Conservation (phyloP, 306 rosid genomes). For the Crotalaria pallida region DNA sequence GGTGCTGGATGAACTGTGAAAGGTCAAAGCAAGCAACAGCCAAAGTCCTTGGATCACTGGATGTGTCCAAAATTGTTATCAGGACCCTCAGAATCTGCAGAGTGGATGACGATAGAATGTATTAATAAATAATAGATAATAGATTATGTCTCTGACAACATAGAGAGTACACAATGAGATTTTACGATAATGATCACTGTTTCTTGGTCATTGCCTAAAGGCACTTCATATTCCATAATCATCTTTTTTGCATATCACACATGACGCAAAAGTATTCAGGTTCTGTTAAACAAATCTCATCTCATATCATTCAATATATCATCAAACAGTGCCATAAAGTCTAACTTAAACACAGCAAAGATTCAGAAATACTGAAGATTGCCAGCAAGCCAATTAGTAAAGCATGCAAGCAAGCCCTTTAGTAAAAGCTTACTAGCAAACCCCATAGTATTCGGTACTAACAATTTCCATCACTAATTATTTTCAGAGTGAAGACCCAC, state of each 20-base stretch:
- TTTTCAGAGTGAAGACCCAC: too few relatives aligned
- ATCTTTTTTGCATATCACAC: neutral
- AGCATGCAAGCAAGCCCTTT: neutral
- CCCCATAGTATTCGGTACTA: neutral
- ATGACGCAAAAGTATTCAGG: neutral
- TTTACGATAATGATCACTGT: neutral
- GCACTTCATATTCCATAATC: neutral
- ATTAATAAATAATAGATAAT: slow-evolving; percentile 16
- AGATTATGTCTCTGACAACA: neutral
- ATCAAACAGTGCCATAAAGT: neutral
- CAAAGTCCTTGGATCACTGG: slow-evolving; percentile 78
- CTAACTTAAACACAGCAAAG: neutral
- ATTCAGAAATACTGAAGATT: neutral
- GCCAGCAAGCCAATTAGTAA: too few relatives aligned
- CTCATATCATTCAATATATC: neutral
- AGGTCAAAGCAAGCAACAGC: slow-evolving; percentile 92
- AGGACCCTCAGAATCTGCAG: slow-evolving; percentile 88
- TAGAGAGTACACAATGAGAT: neutral
- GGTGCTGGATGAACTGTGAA: slow-evolving; percentile 84
- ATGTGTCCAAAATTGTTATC: slow-evolving; percentile 77
- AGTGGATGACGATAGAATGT: slow-evolving; percentile 22
- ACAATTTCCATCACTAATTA: neutral
- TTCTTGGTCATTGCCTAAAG: neutral
- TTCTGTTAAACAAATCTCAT: neutral
- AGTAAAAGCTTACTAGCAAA: neutral